Conservation (phyloP, 2,329 filamentous ascomycete species). For the Beauveria rudraprayagi region DNA sequence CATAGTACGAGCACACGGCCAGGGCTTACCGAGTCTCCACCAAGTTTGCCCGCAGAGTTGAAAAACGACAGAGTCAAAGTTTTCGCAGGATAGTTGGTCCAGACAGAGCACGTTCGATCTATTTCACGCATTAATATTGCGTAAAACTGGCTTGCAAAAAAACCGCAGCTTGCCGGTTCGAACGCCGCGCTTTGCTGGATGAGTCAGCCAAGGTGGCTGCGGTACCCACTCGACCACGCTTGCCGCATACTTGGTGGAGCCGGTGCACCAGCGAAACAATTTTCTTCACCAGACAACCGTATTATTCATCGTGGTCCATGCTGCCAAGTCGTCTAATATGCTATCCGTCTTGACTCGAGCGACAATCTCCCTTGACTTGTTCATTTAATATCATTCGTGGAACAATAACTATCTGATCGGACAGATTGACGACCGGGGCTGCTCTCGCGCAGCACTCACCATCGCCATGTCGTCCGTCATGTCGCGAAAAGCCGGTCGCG, state of each 20-base stretch:
- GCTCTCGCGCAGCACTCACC: background rate
- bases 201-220: background rate
- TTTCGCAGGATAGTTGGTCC: no score
- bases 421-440: background rate
- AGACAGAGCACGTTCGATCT: no score
- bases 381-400: background rate
- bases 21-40: background rate
- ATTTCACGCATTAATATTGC: background rate
- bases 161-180: background rate
- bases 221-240: constrained; percentile 6
- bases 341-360: background rate
- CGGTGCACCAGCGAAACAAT: background rate
- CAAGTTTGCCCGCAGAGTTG: background rate
- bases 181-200: constrained; percentile 6
- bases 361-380: background rate
- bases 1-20: background rate
- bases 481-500: constrained; percentile 27
- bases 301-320: background rate
- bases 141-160: background rate
- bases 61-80: background rate
- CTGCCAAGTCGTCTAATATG: background rate
- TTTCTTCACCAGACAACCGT: constrained; percentile 7
- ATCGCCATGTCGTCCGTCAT: constrained; percentile 39
- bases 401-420: background rate
- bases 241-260: background rate